Evolutionary conservation across 177 flowering plant genomes (phyloP).

Genomic region (Vitis hybrid): DNA sequence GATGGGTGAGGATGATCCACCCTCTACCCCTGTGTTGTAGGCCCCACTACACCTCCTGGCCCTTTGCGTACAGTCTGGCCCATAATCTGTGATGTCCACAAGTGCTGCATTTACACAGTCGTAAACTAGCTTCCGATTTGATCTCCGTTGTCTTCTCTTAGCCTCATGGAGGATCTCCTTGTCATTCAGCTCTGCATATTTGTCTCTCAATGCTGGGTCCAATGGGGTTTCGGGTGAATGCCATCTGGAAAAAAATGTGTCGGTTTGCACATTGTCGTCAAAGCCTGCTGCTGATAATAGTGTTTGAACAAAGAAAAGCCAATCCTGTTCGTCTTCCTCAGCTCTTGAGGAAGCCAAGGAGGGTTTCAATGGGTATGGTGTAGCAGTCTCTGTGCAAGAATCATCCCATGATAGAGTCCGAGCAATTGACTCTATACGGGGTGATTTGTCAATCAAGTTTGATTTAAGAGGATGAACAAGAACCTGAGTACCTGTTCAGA

Average conservation of each 20-base stretch:
- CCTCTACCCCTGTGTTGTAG: constrained; percentile 5
- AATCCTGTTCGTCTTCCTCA: constrained; percentile 56
- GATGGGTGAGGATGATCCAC: constrained; percentile 17
- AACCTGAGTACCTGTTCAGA: constrained; percentile 32
- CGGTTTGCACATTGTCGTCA: constrained; percentile 28
- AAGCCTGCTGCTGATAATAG: constrained; percentile 61
- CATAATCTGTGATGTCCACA: constrained; percentile 38
- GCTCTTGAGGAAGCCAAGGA: constrained; percentile 20
- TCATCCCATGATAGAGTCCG: constrained; percentile 80
- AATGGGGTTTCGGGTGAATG: constrained; percentile 66
- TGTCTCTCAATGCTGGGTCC: constrained; percentile 63
- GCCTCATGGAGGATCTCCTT: constrained; percentile 52
- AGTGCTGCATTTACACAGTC: constrained; percentile 83
- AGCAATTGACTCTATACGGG: constrained; percentile 75
- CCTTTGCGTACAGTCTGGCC: constrained; percentile 20
- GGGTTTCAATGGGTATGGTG: constrained; percentile 24
- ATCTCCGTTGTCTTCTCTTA: constrained; percentile 63
- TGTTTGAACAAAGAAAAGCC: constrained; percentile 48
- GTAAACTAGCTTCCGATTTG: constrained; percentile 66
- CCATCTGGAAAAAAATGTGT: constrained; percentile 47
- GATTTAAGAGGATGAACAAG: constrained; percentile 29
- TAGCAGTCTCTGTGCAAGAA: constrained; percentile 38
- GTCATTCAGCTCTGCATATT: constrained; percentile 33
- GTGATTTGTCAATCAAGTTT: constrained; percentile 72
- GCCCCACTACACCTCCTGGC: constrained; percentile 11